Evolutionary conservation across 1,139 yeast species (phyloP), one percentile per base, ranked within the genome.

Genomic region (Kodamaea fungicola): DNA sequence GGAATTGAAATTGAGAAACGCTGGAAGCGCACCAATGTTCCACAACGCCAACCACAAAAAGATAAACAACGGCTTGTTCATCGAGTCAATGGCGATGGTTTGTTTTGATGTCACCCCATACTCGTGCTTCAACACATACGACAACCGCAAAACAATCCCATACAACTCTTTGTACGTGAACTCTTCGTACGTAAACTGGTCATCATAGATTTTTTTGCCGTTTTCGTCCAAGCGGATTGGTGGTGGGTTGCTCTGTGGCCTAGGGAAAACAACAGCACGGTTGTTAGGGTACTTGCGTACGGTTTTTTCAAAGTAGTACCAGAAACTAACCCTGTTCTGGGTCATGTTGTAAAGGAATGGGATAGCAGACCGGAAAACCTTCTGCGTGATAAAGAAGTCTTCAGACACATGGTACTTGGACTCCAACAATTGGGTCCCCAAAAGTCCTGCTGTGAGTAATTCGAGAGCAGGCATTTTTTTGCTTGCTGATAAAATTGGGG

Each of bases 1-100:
- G 37, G 86, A 73, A 57, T 89, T 90, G 64, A 81, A 87, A 62
- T 90, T 90, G 53, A 90, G 64, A 50, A 90, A 84, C 1, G 96
- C 89, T 0, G 97, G 97, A 10, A 75, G 62, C 1, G 96, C 96
- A 22, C 97, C 97, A 36, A 90, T 70, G 51, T 88, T 85, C 97
- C 97, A 89, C 37, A 86, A 62, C 0, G 96, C 83, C 44, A 86
- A 70, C 95, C 96, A 87, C 31, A 85, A 57, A 39, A 89, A 73
- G 21, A 89, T 60, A 51, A 86, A 87, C 47, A 88, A 67, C 1
- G 96, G 95, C 55, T 83, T 86, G 61, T 90, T 90, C 60, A 86
- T 83, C 54, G 80, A 84, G 51, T 83, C 83, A 36, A 90, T 55
- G 0, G 86, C 95, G 37, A 90, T 78, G n/a, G 80, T 74, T 47